A percentile compares a stretch with the other conserved stretches of the same genome.
phyloP scores from a whole-genome alignment of 2,329 filamentous ascomycete genomes.

The Plectosphaerella sp. region DNA sequence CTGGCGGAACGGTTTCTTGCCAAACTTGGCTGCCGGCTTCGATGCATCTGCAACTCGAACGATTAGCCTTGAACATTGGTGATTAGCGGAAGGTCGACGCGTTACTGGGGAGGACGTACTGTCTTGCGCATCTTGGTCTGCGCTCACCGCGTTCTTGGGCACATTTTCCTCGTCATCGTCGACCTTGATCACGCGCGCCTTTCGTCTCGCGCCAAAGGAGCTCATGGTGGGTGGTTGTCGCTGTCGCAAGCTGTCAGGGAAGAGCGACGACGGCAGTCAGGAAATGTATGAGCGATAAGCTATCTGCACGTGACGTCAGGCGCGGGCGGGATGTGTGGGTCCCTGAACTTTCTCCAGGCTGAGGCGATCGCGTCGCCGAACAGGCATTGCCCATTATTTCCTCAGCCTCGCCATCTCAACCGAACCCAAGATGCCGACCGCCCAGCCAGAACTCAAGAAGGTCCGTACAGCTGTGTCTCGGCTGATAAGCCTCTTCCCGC shows the following conservation, averaged over 20 bases:
- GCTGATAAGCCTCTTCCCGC: neutral
- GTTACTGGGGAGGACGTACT: slow-evolving; percentile 29
- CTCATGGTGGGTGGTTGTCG: slow-evolving; percentile 37
- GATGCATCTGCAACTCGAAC: slow-evolving; percentile 7
- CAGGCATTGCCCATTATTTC: slow-evolving; percentile 2
- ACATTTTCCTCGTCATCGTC: slow-evolving; percentile 59
- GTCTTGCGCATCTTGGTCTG: slow-evolving; percentile 20
- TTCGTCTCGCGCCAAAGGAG: slow-evolving; percentile 54
- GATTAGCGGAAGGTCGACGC: neutral
- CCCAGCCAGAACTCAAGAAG: slow-evolving; percentile 98
- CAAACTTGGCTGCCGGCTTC: slow-evolving; percentile 8
- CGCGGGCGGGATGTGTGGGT: neutral
- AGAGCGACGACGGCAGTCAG: slow-evolving; percentile 5
- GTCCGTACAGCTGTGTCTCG: slow-evolving; percentile 39
- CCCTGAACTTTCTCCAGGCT: neutral
- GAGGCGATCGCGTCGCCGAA: slow-evolving; percentile 9
- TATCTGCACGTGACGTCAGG: neutral
- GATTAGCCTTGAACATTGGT: neutral
- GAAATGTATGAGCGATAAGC: slow-evolving; percentile 3
- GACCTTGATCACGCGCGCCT: slow-evolving; percentile 72
- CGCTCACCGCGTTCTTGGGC: slow-evolving; percentile 8
- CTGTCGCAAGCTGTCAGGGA: slow-evolving; percentile 18
- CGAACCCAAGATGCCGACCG: slow-evolving; percentile 79
- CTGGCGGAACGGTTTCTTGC: slow-evolving; percentile 51
- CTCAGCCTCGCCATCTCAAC: neutral